Evolutionary conservation across 176 grass and related monocot genomes (phyloP), one percentile per base, ranked within the genome.

Genomic region (Zea mays): DNA sequence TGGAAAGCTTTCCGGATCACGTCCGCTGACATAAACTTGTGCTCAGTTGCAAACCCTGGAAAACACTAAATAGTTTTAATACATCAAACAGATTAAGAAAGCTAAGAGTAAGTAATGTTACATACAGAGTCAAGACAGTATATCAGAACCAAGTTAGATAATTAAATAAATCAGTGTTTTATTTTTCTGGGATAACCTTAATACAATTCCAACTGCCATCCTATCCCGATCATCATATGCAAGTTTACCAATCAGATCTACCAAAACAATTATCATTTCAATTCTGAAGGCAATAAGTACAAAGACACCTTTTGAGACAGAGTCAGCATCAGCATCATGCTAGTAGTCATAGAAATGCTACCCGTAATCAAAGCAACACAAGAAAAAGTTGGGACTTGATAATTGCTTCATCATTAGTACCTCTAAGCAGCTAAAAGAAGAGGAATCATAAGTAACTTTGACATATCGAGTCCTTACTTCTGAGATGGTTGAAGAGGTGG

Each of bases 1-100:
- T 87, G 87, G 79, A 96, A 87, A 48, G 93, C 84, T 72, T 92
- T 96, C 69, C 82, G 61, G 71, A 96, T 96, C 56, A 92, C 93
- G 7, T 96, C 93, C 4, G 44, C 82, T 74, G 93, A 96, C 71
- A 96, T 85, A 74, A 74, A 75, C 82, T 92, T 86, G 67, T 92
- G 87, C 67, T 96, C 93, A 10, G 87, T 87, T 71, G 85, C 85
- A 83, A 83, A 90, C 80, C 79, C 93, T 96, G 89, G 36, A 81
- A 39, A 39, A 39, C 2, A 39, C 38, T 39, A 46, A 9, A 61
- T 50, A 27, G 45, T 62, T 74, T 51, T 69, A 44, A 83, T 60
- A 9, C 52, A 74, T 8, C 10, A 35, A 61, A 21, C 61, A 51
- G 36, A 74, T 81, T 65, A 70, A 80, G 33, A 70, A 76, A 38